These are phyloP conservation scores for Pseudogymnoascus sp. DNA, from an alignment of 2,329 filamentous ascomycete genomes.

Conservation along the genomic window DNA sequence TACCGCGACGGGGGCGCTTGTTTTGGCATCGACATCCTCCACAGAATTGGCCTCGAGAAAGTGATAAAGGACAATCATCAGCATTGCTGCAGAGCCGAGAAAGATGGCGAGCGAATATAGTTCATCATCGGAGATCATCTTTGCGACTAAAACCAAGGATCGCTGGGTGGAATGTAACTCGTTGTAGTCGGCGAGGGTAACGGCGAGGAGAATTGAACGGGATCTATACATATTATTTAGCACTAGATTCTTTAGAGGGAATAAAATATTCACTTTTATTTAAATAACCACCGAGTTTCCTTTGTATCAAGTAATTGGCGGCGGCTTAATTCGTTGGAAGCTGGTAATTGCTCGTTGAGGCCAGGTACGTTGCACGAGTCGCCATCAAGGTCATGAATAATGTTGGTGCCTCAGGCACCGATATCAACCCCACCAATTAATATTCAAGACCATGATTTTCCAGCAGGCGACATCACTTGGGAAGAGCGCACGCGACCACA, in stretches of 20 bases:
- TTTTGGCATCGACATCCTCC: slow-evolving; percentile 36
- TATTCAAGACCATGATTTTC: slow-evolving; percentile 14
- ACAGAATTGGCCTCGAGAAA: slow-evolving; percentile 92
- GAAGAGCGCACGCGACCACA: slow-evolving; percentile 10
- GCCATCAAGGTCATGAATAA: slow-evolving; percentile 11
- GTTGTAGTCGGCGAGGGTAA: neutral
- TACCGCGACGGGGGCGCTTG: slow-evolving; percentile 17
- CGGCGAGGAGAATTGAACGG: slow-evolving; percentile 3
- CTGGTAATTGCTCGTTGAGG: slow-evolving; percentile 4
- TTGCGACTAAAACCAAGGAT: slow-evolving; percentile 29
- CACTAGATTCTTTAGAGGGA: neutral
- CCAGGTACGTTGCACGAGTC: slow-evolving; percentile 9
- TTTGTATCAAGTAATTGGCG: slow-evolving; percentile 5
- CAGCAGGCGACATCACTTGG: slow-evolving; percentile 10
- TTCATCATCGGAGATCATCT: slow-evolving; percentile 89
- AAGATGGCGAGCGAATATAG: slow-evolving; percentile 91
- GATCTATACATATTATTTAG: neutral
- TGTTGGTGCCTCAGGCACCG: neutral
- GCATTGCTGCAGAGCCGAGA: slow-evolving; percentile 81
- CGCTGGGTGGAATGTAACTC: neutral
- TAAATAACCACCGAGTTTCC: neutral
- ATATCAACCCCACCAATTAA: slow-evolving; percentile 12
- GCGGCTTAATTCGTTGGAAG: neutral
- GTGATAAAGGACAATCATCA: slow-evolving; percentile 91
- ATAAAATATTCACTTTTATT: slow-evolving; percentile 6